A percentile compares a stretch with the other conserved stretches of the same genome.
Evolutionary conservation across 106 monocot genomes (phyloP).

Genomic region (Iris macrosiphon): DNA sequence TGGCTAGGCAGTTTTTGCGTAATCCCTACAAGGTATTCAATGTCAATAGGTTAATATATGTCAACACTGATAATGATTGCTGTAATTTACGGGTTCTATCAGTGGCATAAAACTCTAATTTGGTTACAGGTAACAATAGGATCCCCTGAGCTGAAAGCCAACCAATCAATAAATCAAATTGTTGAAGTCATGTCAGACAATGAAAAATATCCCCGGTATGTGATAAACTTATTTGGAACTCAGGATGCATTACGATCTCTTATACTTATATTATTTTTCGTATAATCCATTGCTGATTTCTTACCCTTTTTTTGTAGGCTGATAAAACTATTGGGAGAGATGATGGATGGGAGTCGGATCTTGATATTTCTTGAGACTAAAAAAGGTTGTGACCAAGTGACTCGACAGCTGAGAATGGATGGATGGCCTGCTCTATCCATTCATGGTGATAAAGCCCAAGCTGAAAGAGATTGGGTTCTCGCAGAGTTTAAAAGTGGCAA

Average conservation of each 20-base stretch:
- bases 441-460: constrained; percentile 94
- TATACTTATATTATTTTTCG: no score
- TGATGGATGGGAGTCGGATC: constrained; percentile 93
- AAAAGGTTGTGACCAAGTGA: constrained; percentile 92
- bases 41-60: background rate
- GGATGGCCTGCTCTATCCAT: constrained; percentile 98
- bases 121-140: constrained; percentile 86
- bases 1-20: constrained; percentile 78
- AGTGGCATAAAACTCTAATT: background rate
- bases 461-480: constrained; percentile 97
- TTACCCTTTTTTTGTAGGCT: constrained; percentile 32
- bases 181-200: constrained; percentile 75
- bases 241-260: no score
- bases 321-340: constrained; percentile 59
- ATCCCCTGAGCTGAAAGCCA: constrained; percentile 86
- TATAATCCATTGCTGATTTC: background rate
- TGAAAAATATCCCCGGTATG: constrained; percentile 91
- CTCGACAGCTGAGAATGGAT: constrained; percentile 87
- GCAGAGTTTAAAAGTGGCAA: constrained; percentile 89
- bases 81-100: background rate
- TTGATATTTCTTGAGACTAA: constrained; percentile 92
- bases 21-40: constrained; percentile 83
- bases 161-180: constrained; percentile 93
- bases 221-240: background rate
- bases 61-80: background rate